phyloP scores from a whole-genome alignment of 106 monocot species.

The Posidonia australis region DNA sequence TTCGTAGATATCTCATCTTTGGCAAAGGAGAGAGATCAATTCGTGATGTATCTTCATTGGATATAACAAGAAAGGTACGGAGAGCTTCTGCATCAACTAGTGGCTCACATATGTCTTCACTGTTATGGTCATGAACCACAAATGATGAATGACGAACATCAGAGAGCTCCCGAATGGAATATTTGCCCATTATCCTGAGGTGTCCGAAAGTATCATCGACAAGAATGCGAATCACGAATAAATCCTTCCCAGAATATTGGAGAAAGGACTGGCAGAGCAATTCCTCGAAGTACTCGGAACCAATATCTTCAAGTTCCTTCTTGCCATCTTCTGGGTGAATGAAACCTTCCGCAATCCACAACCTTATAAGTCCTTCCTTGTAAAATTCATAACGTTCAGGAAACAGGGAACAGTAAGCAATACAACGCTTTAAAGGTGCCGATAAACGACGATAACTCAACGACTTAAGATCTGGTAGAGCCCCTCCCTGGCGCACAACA shows the following conservation, averaged over 20 bases:
- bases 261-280: constrained; percentile 15
- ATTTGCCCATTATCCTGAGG: background rate
- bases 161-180: background rate
- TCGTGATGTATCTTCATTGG: background rate
- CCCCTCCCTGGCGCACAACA: too few species aligned
- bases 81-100: background rate
- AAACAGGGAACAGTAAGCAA: constrained; percentile 25
- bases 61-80: constrained; percentile 9
- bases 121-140: background rate
- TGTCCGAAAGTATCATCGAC: background rate
- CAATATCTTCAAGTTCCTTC: constrained; percentile 16
- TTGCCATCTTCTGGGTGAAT: background rate
- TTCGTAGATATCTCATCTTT: constrained; percentile 8
- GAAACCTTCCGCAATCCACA: constrained; percentile 37
- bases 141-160: constrained; percentile 8
- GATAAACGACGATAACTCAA: constrained; percentile 24
- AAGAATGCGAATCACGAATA: constrained; percentile 5
- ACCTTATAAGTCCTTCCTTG: constrained; percentile 6
- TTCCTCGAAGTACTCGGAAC: constrained; percentile 16
- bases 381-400: constrained; percentile 7
- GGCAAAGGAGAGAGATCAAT: constrained; percentile 4
- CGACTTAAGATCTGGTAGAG: constrained; percentile 7
- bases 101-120: background rate
- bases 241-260: background rate
- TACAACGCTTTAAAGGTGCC: constrained; percentile 21